phyloP scores from a whole-genome alignment of 352 stramenopile genomes.

The Pythium myriotylum region DNA sequence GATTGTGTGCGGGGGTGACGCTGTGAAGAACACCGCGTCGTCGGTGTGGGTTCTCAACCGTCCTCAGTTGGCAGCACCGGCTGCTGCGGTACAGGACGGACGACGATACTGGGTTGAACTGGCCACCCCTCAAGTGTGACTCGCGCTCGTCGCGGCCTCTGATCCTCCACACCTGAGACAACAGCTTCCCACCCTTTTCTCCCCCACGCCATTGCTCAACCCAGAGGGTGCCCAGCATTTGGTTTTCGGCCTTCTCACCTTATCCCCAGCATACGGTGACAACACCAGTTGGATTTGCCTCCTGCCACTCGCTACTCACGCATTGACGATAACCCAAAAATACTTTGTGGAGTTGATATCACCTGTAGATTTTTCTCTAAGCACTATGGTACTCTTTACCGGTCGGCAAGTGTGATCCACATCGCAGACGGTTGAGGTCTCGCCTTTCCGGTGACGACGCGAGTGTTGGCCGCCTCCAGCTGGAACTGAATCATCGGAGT shows the following conservation, averaged over 20 bases:
- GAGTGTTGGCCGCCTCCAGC: not conserved
- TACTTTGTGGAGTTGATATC: not conserved
- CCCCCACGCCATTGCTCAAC: constrained; percentile 1
- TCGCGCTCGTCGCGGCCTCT: too few species aligned
- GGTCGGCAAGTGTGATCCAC: too few species aligned
- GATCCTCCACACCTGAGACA: constrained; percentile 26
- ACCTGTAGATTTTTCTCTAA: not conserved
- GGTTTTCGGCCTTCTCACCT: constrained; percentile 19
- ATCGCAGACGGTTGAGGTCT: not conserved
- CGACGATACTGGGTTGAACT: constrained; percentile 24
- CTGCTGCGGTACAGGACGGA: constrained; percentile 22
- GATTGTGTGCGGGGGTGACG: too few species aligned
- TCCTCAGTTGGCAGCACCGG: constrained; percentile 18
- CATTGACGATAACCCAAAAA: not conserved
- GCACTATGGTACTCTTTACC: not conserved
- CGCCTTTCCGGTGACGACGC: not conserved
- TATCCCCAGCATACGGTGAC: constrained; percentile 14
- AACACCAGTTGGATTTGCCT: constrained; percentile 8
- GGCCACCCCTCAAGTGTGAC: constrained; percentile 7
- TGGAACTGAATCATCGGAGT: constrained; percentile 14
- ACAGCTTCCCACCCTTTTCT: not conserved
- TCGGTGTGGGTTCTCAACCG: constrained; percentile 18
- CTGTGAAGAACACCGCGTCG: constrained; percentile 10
- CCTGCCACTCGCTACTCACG: constrained; percentile 4
- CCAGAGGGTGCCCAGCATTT: constrained; percentile 19